Evolutionary conservation across 2,329 filamentous ascomycete species (phyloP).

Genomic region (Westerdykella aurantiaca): DNA sequence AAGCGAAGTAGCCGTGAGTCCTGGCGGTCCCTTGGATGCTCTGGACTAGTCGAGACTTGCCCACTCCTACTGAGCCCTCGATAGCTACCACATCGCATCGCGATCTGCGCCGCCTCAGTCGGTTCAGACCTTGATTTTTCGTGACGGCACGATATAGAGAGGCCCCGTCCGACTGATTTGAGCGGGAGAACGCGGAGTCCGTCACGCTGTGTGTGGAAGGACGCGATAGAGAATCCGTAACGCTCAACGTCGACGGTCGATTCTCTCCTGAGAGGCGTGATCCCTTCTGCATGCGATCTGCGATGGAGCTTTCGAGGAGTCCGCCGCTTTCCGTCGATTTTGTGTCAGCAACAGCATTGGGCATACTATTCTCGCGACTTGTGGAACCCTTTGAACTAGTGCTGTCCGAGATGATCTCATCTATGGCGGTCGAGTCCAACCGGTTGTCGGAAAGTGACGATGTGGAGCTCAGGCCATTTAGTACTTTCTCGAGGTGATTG

Average conservation of each 20-base stretch:
- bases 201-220: too few relatives aligned
- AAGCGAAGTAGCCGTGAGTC: conserved; percentile 55
- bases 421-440: conserved; percentile 43
- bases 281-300: conserved; percentile 16
- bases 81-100: conserved; percentile 58
- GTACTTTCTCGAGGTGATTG: conserved; percentile 31
- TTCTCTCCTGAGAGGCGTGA: conserved; percentile 8
- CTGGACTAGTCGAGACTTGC: conserved; percentile 57
- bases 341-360: conserved; percentile 15
- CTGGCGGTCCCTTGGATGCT: conserved; percentile 53
- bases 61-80: conserved; percentile 52
- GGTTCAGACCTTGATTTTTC: conserved; percentile 38
- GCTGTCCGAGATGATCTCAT: conserved; percentile 47
- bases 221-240: conserved; percentile 18
- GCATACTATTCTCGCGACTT: conserved; percentile 34
- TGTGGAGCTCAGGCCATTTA: conserved; percentile 48
- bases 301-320: conserved; percentile 19
- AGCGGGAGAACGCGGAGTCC: conserved; percentile 16
- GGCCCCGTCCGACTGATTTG: conserved; percentile 20
- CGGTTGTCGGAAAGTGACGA: conserved; percentile 50
- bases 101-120: conserved; percentile 46
- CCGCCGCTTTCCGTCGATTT: conserved; percentile 27
- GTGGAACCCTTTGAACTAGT: conserved; percentile 53
- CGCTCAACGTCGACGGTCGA: conserved; percentile 18
- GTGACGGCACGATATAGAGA: conserved; percentile 18